Base-by-base conservation (phyloP, 2,329 filamentous ascomycete species). In the Colletotrichum sp. region DNA sequence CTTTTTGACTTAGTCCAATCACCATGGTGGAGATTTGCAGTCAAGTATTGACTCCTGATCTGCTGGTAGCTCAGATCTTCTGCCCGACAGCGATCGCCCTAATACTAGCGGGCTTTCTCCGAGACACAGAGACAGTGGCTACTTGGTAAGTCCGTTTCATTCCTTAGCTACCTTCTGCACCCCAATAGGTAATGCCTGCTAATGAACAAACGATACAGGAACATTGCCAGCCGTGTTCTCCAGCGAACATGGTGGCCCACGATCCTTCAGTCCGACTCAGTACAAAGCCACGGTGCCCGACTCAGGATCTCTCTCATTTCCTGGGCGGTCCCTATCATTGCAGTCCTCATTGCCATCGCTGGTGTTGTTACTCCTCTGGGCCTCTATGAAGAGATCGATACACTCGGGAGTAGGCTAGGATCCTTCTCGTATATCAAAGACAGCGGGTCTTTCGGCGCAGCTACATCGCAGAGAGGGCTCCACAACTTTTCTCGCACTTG, bases 341-440 rank as follows among this genome's bases (percentile, higher is more conserved):
- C 83, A 5, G 32, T 83, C 21, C 69, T 88, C 12, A 80, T 86
- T 5, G 82, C 85, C 0, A 73, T 88, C 16, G 83, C 88, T 3
- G 84, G 86, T n/a, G 81, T 89, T 7, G 80, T 88, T 5, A 89
- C 87, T 0, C 88, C 88, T 0, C 79, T 89, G 6, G 88, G 88
- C 3, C 80, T 89, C 0, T 86, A 86, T 63, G 84, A 89, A n/a
- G 79, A 81, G 6, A 77, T 88, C 39, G 80, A 80, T 2, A 80
- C 80, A 1, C 68, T 69, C 0, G 72, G 80, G 3, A 75, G 78
- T 12, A 71, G 78, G 2, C 28, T 76, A 1, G 63, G 79, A 0
- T 34, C 79, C 9, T 89, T 89, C 72, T 32, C 80, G 24, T 88
- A 89, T 69, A 72, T 83, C 6, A 64, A 75, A 12, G 87, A 88